phyloP scores from a whole-genome alignment of 768 basidiomycete genomes.

The Amanita pallidorosea region DNA sequence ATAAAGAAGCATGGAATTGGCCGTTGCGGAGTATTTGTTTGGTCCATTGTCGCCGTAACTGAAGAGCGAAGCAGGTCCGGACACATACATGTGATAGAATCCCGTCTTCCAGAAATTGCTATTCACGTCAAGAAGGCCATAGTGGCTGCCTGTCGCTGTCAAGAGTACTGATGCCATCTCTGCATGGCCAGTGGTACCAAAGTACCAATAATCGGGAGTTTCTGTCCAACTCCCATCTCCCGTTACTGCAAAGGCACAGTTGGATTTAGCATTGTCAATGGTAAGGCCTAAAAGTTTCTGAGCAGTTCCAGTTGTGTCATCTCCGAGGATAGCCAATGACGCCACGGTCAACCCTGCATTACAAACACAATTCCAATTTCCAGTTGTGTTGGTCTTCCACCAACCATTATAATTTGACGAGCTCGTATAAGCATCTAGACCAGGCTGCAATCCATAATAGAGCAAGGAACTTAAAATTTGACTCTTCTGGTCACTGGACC shows the following conservation, averaged over 20 bases:
- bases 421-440: slow-evolving; percentile 40
- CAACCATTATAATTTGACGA: slow-evolving; percentile 41
- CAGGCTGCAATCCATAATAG: slow-evolving; percentile 64
- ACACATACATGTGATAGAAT: slow-evolving; percentile 81
- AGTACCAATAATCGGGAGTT: slow-evolving; percentile 93
- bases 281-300: slow-evolving; percentile 54
- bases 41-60: slow-evolving; percentile 81
- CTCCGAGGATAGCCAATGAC: slow-evolving; percentile 81
- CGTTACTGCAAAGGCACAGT: slow-evolving; percentile 56
- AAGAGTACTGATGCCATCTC: slow-evolving; percentile 79
- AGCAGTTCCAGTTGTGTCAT: slow-evolving; percentile 70
- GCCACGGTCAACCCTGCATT: slow-evolving; percentile 86
- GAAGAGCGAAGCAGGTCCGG: slow-evolving; percentile 80
- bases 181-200: slow-evolving; percentile 83
- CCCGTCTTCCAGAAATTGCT: slow-evolving; percentile 64
- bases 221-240: slow-evolving; percentile 89
- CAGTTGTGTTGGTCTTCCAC: slow-evolving; percentile 66
- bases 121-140: slow-evolving; percentile 62
- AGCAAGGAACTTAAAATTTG: slow-evolving; percentile 65
- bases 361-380: slow-evolving; percentile 99
- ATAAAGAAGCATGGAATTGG: slow-evolving; percentile 80
- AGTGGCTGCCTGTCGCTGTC: slow-evolving; percentile 79
- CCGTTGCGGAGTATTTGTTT: slow-evolving; percentile 92
- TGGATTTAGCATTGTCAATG: slow-evolving; percentile 61
- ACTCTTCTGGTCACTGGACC: slow-evolving; percentile 61